Conservation (phyloP, 805 yeast genomes). For the Millerozyma miso region DNA sequence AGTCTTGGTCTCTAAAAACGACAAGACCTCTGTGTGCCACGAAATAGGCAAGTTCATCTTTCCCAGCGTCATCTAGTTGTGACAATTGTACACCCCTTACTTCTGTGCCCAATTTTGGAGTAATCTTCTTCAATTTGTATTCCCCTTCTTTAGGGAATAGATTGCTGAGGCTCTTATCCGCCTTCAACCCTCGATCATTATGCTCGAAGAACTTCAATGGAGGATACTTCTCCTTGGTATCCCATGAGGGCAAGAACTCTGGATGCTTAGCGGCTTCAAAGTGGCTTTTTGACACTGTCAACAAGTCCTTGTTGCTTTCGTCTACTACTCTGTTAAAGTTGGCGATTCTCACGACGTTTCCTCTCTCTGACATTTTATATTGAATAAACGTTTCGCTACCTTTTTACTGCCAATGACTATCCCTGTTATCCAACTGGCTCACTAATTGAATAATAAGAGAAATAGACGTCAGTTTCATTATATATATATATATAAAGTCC, state of each 20-base stretch:
- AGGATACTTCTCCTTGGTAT: slow-evolving; percentile 37
- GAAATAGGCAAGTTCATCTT: slow-evolving; percentile 63
- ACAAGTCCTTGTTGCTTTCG: slow-evolving; percentile 6
- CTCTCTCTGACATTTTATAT: background rate
- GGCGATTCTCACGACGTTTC: background rate
- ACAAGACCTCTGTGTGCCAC: slow-evolving; percentile 68
- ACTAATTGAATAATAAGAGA: too few relatives aligned
- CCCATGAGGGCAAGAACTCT: slow-evolving; percentile 30
- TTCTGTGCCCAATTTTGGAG: slow-evolving; percentile 74
- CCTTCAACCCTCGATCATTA: slow-evolving; percentile 55
- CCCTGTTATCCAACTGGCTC: too few relatives aligned
- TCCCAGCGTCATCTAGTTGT: slow-evolving; percentile 46
- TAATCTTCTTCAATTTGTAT: slow-evolving; percentile 34
- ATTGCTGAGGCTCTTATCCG: slow-evolving; percentile 49
- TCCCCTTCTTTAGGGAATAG: slow-evolving; percentile 39
- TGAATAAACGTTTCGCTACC: too few relatives aligned
- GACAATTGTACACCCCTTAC: slow-evolving; percentile 57
- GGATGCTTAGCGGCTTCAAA: slow-evolving; percentile 15
- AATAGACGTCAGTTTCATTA: too few relatives aligned
- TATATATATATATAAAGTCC: too few relatives aligned
- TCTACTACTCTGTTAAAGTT: background rate
- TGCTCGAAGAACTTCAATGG: slow-evolving; percentile 51
- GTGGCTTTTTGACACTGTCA: slow-evolving; percentile 13
- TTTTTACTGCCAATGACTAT: too few relatives aligned
- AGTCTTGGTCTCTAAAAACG: slow-evolving; percentile 62